These are phyloP conservation scores for Myxozyma vanderwaltii DNA, from an alignment of 805 yeast species.

Conservation along the genomic window DNA sequence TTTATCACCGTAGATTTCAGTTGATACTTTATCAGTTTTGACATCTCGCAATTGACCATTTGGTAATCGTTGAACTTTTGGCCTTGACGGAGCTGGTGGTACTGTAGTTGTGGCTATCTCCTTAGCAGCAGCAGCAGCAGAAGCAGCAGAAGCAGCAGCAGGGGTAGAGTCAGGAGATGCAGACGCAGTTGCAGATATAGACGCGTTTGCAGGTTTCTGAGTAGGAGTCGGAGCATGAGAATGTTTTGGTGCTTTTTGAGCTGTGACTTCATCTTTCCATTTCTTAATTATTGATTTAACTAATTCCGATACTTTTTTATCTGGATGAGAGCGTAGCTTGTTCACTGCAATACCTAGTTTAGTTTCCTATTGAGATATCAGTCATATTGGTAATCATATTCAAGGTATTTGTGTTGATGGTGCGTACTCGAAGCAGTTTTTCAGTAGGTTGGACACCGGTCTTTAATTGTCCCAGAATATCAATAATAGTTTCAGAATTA, in stretches of 20 bases:
- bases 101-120: constrained; percentile 26
- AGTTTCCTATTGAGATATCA: constrained; percentile 70
- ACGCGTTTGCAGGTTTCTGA: too few species aligned
- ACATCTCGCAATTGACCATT: constrained; percentile 68
- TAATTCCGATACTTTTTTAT: constrained; percentile 57
- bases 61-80: constrained; percentile 20
- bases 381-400: too few species aligned
- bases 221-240: not conserved
- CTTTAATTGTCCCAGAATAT: constrained; percentile 65
- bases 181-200: not conserved
- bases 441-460: constrained; percentile 82
- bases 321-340: constrained; percentile 74
- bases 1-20: constrained; percentile 67
- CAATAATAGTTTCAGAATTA: constrained; percentile 64
- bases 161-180: constrained; percentile 27
- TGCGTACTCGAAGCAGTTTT: constrained; percentile 64
- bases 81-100: constrained; percentile 24
- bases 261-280: constrained; percentile 86
- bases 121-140: constrained; percentile 32
- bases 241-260: constrained; percentile 39
- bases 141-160: constrained; percentile 28
- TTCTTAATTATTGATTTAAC: constrained; percentile 80
- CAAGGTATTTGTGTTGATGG: too few species aligned
- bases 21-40: constrained; percentile 75
- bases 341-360: constrained; percentile 97